A percentile compares a stretch with the other conserved stretches of the same genome.
phyloP scores from a whole-genome alignment of 2,329 filamentous ascomycete species.

The Cadophora gregata region DNA sequence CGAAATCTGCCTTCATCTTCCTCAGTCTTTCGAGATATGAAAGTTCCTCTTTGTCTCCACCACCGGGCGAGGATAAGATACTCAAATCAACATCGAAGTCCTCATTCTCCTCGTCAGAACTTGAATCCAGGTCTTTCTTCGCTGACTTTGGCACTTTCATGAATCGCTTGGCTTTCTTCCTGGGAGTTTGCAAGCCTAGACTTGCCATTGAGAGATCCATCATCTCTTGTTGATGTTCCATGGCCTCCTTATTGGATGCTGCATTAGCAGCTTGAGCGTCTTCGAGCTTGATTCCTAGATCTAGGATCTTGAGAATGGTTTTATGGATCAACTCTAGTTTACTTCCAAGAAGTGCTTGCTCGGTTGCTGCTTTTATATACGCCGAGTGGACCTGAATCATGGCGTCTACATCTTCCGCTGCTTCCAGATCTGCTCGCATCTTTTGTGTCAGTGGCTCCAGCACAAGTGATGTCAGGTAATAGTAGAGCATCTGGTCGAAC shows the following conservation, averaged over 20 bases:
- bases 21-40: slow-evolving; percentile 59
- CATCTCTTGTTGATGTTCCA: slow-evolving; percentile 39
- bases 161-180: slow-evolving; percentile 38
- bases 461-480: slow-evolving; percentile 77
- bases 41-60: slow-evolving; percentile 36
- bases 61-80: slow-evolving; percentile 45
- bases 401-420: slow-evolving; percentile 75
- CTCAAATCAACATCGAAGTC: slow-evolving; percentile 48
- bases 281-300: slow-evolving; percentile 74
- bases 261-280: slow-evolving; percentile 56
- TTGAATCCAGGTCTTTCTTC: slow-evolving; percentile 40
- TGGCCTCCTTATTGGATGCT: slow-evolving; percentile 30
- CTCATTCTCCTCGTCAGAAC: slow-evolving; percentile 46
- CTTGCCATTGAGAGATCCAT: slow-evolving; percentile 42
- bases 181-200: slow-evolving; percentile 41
- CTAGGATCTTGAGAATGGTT: slow-evolving; percentile 76
- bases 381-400: slow-evolving; percentile 75
- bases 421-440: slow-evolving; percentile 62
- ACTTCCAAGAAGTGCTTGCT: slow-evolving; percentile 72
- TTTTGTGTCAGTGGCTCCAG: slow-evolving; percentile 63
- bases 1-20: slow-evolving; percentile 66
- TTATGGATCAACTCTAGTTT: slow-evolving; percentile 74
- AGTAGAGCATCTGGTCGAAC: slow-evolving; percentile 77
- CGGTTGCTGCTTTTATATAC: slow-evolving; percentile 67
- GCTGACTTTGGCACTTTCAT: slow-evolving; percentile 37